Base-by-base conservation (phyloP, 1,284 basidiomycete species). In the Rhodotorula sp. region DNA sequence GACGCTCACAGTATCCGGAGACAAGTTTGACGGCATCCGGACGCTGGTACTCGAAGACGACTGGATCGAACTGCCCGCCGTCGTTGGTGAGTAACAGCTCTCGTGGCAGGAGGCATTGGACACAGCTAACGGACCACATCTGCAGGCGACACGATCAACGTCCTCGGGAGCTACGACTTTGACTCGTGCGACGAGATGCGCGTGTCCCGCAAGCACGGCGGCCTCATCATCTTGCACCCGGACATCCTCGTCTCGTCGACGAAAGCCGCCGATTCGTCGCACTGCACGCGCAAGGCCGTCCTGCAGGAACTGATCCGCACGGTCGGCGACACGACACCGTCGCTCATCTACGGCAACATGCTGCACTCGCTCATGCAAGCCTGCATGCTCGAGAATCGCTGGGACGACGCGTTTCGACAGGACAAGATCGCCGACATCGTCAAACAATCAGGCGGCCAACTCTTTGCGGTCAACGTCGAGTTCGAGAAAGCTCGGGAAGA, bases 211-310 rank as follows among this genome's bases (percentile, higher is more conserved):
- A 87, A 86, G 8, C 84, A 87, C 21, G 84, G 84, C 46, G 70
- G 62, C 62, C 71, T 82, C 67, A 68, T 97, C 68, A 89, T 97
- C 71, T 88, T 89, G 58, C 92, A 97, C 79, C 94, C 94, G 2
- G 95, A 97, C 81, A 83, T 92, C 58, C 89, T 97, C 63, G 82
- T 97, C 60, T 94, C 94, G 2, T 90, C 92, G 54, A 96, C 94
- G 0, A 87, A 91, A 0, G 87, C 97, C 31, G 89, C 93, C 5
- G 90, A 88, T 71, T 88, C 93, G 0, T 85, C 90, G 5, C 87
- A 89, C 72, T 97, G 95, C 80, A 83, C 87, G 12, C 88, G 95
- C 21, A 91, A 90, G 79, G 91, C 94, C 1, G 84, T 97, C 23
- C 83, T 97, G 2, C 87, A 89, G 16, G 63, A 88, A 84, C 72